Base-by-base conservation (phyloP, 176 grass and related monocot species). In the Elaeis guineensis region DNA sequence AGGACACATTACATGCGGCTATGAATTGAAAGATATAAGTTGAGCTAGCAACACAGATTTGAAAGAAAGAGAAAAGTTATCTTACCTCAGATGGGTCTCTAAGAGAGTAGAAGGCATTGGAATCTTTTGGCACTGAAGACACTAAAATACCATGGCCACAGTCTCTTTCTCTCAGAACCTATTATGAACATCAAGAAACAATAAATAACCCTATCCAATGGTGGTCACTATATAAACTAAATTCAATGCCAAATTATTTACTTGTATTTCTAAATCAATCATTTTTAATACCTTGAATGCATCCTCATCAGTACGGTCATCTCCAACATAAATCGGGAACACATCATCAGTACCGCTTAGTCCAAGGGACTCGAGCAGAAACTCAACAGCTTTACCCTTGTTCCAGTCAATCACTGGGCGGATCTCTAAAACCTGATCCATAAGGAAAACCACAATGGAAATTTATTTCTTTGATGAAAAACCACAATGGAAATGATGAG, bases 351-450 rank as follows among this genome's bases (percentile, higher is more conserved):
- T 23, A 24, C 68, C 44, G 69, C 28, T 63, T 52, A 86, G 78
- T 5, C 79, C 83, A 8, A 82, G 74, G 11, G 83, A 78, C 12
- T 78, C 78, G 8, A 81, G 66, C 66, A 86, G 54, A 59, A 86
- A 86, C 74, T 86, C 74, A 59, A 86, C 74, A 67, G 83, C 74
- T 50, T 86, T 86, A 3, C 83, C 83, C 39, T 86, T 86, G 52
- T 86, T 75, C 78, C 78, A 86, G 19, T 86, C 78, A 62, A 82
- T 78, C 39, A 75, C 55, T 24, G 83, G 83, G 57, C 78, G 83
- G 55, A 86, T 52, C 48, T 86, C 83, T 61, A 86, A 67, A 71
- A 86, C 83, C 78, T 81, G 35, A 23, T 52, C 49, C 15, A 24
- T 7, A 25, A 51, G 35, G 5, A 15, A 17, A 21, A 21, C 35